Percentiles rank a stretch among this genome's conserved stretches.
phyloP scores from a whole-genome alignment of 1,284 basidiomycete species.

The Tilletia caries region DNA sequence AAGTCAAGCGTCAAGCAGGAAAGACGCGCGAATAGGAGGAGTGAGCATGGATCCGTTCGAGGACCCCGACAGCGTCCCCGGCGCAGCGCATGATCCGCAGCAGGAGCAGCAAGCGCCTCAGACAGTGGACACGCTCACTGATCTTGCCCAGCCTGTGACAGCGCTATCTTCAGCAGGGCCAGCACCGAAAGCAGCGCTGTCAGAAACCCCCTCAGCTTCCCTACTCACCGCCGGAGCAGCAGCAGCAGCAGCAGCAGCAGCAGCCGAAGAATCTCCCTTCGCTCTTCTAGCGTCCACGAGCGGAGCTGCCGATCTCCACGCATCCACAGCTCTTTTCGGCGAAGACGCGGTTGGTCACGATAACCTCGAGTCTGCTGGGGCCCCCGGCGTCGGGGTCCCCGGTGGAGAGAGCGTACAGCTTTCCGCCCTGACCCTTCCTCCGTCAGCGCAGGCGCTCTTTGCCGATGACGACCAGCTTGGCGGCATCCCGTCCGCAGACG shows the following conservation, averaged over 20 bases:
- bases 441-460: not conserved
- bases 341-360: not conserved
- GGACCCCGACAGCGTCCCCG: not conserved
- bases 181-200: not conserved
- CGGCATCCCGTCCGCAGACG: not conserved
- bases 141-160: no score
- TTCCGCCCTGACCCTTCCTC: not conserved
- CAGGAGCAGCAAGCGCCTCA: not conserved
- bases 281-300: not conserved
- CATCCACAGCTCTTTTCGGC: slow-evolving; percentile 2
- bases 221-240: not conserved
- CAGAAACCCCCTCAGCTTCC: not conserved
- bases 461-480: not conserved
- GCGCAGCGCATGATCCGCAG: no score
- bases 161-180: not conserved
- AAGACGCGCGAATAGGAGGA: no score
- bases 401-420: slow-evolving; percentile 1
- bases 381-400: not conserved
- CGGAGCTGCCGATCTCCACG: not conserved
- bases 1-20: no score
- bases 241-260: not conserved
- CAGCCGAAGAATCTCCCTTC: not conserved
- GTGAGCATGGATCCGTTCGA: slow-evolving; percentile 13
- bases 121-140: no score
- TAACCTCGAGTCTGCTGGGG: not conserved